phyloP scores from a whole-genome alignment of 768 basidiomycete species.

The Gyrodon lividus region DNA sequence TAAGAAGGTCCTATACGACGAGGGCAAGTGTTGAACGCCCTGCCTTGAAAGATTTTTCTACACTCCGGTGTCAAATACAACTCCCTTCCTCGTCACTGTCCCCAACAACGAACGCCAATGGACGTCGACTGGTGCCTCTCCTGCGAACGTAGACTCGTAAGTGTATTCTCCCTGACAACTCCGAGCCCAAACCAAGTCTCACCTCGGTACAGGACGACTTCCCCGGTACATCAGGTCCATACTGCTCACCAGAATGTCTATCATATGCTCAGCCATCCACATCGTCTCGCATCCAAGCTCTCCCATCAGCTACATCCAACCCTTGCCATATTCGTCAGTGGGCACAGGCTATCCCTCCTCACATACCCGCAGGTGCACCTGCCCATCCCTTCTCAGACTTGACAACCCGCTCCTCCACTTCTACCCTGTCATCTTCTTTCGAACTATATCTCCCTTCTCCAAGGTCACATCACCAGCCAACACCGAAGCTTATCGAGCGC shows the following conservation, averaged over 20 bases:
- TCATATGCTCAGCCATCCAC: slow-evolving; percentile 40
- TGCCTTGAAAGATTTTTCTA: slow-evolving; percentile 18
- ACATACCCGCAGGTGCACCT: slow-evolving; percentile 33
- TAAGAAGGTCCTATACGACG: slow-evolving; percentile 19
- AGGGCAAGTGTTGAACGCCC: slow-evolving; percentile 16
- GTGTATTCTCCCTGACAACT: slow-evolving; percentile 25
- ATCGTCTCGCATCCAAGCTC: neutral
- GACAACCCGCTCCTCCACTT: neutral
- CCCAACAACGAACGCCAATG: slow-evolving; percentile 35
- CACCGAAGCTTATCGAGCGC: slow-evolving; percentile 37
- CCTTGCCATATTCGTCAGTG: slow-evolving; percentile 26
- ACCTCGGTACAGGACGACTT: slow-evolving; percentile 18
- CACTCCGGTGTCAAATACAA: neutral
- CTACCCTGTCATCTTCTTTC: neutral
- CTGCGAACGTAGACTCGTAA: slow-evolving; percentile 58
- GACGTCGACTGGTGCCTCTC: slow-evolving; percentile 73
- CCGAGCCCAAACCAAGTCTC: neutral
- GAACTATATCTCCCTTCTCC: slow-evolving; percentile 19
- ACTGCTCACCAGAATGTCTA: slow-evolving; percentile 54
- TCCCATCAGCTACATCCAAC: neutral
- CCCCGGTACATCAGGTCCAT: slow-evolving; percentile 37
- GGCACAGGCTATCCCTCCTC: slow-evolving; percentile 31
- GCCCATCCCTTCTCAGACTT: slow-evolving; percentile 26
- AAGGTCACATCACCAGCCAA: slow-evolving; percentile 22
- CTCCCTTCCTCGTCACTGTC: neutral